Base-by-base conservation (phyloP, 139 green algal genomes). In the Chlorella sp. region DNA sequence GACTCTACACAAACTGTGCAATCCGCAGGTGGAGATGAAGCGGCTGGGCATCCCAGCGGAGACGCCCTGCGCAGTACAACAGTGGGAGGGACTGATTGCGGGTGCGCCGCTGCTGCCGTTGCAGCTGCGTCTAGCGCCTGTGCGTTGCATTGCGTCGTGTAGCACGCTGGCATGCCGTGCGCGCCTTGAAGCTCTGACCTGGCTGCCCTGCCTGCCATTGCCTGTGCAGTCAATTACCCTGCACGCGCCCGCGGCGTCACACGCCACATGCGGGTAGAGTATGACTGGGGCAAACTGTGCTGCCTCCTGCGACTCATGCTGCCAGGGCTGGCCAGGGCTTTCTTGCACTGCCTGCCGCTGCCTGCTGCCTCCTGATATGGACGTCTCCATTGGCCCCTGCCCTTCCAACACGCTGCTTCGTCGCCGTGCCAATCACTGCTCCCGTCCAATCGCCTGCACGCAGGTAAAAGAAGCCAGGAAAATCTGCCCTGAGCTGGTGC, bases 161-260 rank as follows among this genome's bases (percentile, higher is more conserved):
- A 17, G 11, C 9, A 4, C 57, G 7, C 9, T 64, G 57, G 20
- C 11, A 9, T 28, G 21, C 9, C 57, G 25, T 13, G 57, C 11
- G 18, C 21, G 13, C 57, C 57, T 11, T 7, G 11, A 7, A 7
- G 44, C 44, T 55, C 7, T 55, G 44, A 17, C 7, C 44, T 51
- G 44, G 44, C 44, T 51, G 44, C 7, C 44, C 44, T 51, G 44
- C 44, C 9, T 51, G 44, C 47, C 32, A 38, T 16, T 23, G 32
- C 47, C 2, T 95, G 96, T 39, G 94, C 95, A 13, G 92, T 98
- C 41, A 98, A 98, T 83, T 99, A 99, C 81, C 87, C 94, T 12
- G 96, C 96, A 1, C 76, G 96, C 2, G 92, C 89, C 0, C 38
- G 41, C 4, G 96, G 96, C 39, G 84, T 99, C 41, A 96, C 88